Evolutionary conservation across 768 basidiomycete species (phyloP).

Genomic region (Suillus weaverae): DNA sequence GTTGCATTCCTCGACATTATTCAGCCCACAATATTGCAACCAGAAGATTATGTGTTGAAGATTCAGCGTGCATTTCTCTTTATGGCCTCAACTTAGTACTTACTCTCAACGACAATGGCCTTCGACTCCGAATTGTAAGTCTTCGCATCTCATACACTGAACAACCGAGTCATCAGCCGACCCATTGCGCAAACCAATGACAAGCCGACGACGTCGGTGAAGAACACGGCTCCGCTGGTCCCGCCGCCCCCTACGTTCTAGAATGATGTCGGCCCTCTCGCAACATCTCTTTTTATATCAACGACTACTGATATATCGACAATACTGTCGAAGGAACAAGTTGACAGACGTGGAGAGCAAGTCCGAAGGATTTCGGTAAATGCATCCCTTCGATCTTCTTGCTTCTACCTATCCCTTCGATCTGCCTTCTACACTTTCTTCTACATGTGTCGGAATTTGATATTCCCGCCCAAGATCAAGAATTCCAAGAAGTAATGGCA

Average conservation of each 20-base stretch:
- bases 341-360: background rate
- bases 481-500: background rate
- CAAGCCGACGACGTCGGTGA: background rate
- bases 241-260: background rate
- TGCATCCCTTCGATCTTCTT: background rate
- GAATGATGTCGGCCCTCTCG: background rate
- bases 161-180: background rate
- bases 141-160: background rate
- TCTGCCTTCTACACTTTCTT: background rate
- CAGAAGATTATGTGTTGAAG: constrained; percentile 34
- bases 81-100: background rate
- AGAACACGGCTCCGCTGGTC: background rate
- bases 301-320: background rate
- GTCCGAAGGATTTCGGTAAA: background rate
- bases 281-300: background rate
- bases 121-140: background rate
- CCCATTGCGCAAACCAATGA: background rate
- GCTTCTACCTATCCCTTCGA: background rate
- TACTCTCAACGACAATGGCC: background rate
- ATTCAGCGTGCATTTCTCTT: constrained; percentile 30
- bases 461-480: background rate
- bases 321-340: background rate
- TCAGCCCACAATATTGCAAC: constrained; percentile 37
- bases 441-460: background rate
- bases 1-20: constrained; percentile 39